Evolutionary conservation across 441 rosid genomes (phyloP), one percentile per base, ranked within the genome.

Genomic region (Gossypium davidsonii): DNA sequence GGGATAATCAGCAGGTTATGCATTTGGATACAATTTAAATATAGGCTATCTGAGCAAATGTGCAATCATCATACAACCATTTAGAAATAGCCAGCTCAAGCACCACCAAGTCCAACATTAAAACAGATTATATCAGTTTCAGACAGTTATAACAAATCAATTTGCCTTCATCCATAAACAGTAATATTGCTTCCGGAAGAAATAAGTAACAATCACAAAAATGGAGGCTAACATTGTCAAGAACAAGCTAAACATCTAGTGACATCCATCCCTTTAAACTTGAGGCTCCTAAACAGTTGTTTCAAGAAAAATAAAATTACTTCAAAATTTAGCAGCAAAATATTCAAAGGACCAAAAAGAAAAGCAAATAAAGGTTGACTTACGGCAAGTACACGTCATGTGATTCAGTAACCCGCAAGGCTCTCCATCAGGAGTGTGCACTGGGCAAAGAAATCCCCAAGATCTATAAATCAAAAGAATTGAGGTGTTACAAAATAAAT

Each of bases 401-500:
- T 95, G 99, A 77, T 95, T 95, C 78, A 95, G 84, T 85, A 95
- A 85, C 26, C 98, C 98, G 76, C 99, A 95, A 28, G 98, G 98
- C 77, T 90, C 96, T 21, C 99, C 99, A 87, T 95, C 97, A 77
- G 99, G 99, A 66, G 99, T 95, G 83, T 91, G 98, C 66, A 93
- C 98, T 60, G 98, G 99, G 79, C 99, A 93, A 79, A 95, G 98
- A 78, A 93, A 95, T 69, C 99, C 99, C 98, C 98, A 95, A 48
- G 99, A 93, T 84, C 97, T 93, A 87, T 78, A 70, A 71, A 72
- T 72, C 23, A 53, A 67, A 55, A 46, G n/a, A 61, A 55, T 70
- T 70, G 66, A 60, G 78, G 31, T 57, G 52, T 66, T 42, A 69
- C 15, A 46, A 31, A 25, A n/a, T 28, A 1, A 11, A 58, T 42